Evolutionary conservation across 345 rosid genomes (phyloP).

Genomic region (Lumnitzera littorea): DNA sequence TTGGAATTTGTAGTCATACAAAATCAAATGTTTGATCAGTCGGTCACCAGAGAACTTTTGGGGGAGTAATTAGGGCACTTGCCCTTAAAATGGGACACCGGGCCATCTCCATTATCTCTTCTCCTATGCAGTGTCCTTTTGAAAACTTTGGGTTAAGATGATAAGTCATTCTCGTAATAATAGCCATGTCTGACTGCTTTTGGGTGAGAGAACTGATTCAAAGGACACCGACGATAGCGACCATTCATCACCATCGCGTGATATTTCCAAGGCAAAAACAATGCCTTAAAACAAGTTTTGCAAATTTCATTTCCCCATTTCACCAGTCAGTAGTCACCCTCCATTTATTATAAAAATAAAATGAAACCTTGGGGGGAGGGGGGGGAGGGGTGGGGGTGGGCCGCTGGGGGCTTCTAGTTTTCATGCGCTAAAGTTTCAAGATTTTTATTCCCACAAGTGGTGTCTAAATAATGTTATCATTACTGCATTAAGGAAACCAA

Average conservation of each 20-base stretch:
- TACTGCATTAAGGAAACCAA: constrained; percentile 17
- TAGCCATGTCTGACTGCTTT: constrained; percentile 59
- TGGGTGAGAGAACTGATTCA: constrained; percentile 47
- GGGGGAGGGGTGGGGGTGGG: too few species aligned
- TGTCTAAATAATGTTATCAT: neutral
- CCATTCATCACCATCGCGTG: constrained; percentile 51
- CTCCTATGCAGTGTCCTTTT: constrained; percentile 7
- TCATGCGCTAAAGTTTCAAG: neutral
- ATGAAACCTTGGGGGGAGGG: neutral
- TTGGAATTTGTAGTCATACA: too few species aligned
- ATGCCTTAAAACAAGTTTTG: constrained; percentile 7
- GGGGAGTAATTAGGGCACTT: too few species aligned
- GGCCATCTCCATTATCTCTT: too few species aligned
- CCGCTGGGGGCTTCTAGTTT: too few species aligned
- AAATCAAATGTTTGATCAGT: too few species aligned
- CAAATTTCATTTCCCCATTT: neutral
- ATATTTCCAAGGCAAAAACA: constrained; percentile 33
- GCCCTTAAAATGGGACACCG: too few species aligned
- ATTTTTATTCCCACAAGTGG: neutral
- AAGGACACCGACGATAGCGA: constrained; percentile 51
- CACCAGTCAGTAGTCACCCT: neutral
- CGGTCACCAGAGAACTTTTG: too few species aligned
- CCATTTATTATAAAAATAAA: neutral
- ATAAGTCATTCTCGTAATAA: constrained; percentile 77
- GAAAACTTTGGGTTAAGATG: constrained; percentile 24